Percentiles rank a stretch among this genome's conserved stretches.
Evolutionary conservation across 2,329 filamentous ascomycete species (phyloP).

Genomic region (Colletotrichum falcatum): DNA sequence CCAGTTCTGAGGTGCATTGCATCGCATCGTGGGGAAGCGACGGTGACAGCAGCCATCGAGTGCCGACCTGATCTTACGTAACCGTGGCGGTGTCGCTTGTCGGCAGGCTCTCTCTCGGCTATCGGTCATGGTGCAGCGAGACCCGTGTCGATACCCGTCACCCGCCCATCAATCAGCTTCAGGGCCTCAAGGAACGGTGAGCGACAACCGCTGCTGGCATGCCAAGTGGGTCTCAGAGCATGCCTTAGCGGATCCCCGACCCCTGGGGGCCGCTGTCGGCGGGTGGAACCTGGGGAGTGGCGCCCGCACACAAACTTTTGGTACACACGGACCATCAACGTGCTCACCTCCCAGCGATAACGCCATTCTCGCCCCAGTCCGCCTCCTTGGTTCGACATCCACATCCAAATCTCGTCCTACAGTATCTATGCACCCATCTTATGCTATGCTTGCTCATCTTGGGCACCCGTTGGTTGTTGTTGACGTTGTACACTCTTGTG

Average conservation of each 20-base stretch:
- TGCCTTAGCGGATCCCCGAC: conserved; percentile 17
- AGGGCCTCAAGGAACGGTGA: not conserved
- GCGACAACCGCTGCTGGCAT: conserved; percentile 30
- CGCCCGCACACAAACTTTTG: not conserved
- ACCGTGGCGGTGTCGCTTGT: conserved; percentile 7
- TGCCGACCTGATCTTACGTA: not conserved
- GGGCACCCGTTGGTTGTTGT: not conserved
- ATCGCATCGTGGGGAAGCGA: conserved; percentile 10
- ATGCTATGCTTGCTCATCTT: not conserved
- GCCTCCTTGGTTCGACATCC: conserved; percentile 7
- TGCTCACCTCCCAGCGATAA: conserved; percentile 47
- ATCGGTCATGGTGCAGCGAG: conserved; percentile 39
- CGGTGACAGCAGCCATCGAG: not conserved
- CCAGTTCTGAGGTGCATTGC: not conserved
- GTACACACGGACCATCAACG: not conserved
- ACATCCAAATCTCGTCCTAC: not conserved
- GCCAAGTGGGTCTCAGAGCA: not conserved
- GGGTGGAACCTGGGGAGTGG: conserved; percentile 33
- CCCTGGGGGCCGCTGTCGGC: conserved; percentile 31
- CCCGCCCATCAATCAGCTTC: conserved; percentile 13
- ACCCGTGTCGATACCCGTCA: conserved; percentile 21
- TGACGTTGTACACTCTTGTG: not conserved
- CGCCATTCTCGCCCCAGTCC: conserved; percentile 52
- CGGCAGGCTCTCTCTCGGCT: conserved; percentile 22
- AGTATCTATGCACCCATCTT: not conserved